Evolutionary conservation across 768 basidiomycete genomes (phyloP), one percentile per base, ranked within the genome.

Genomic region (Phanerochaete carnosa): DNA sequence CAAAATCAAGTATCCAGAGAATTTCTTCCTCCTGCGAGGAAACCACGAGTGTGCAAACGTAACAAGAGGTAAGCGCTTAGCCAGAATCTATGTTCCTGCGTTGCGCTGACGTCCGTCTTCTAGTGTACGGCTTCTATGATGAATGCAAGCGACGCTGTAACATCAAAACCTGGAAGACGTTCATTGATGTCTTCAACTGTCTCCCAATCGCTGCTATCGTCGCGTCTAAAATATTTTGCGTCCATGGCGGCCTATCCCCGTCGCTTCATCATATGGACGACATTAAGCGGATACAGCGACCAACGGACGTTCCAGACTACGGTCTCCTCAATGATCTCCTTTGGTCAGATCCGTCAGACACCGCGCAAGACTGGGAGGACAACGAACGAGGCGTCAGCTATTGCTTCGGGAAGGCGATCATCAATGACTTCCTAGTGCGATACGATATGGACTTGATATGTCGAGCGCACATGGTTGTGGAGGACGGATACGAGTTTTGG

Each of bases 31-130:
- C 39, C 77, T 99, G 56, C 84, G 97, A 69, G 97, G 97, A 45
- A 99, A 99, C 74, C 97, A 99, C 74, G 97, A 99, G 79, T 98
- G 96, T 71, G 97, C 97, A 50, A 98, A 98, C 70, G 97, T 99
- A 57, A 99, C 97, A 57, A 82, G 97, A 87, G 96, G 95, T 95
- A 63, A 64, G 90, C 74, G 51, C 39, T 49, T 30, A 51, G 29
- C 22, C 56, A 15, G n/a, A 58, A 47, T 56, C 26, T 59, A 57
- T 61, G 28, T 59, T 51, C 47, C 39, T 46, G 43, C 54, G 37
- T 33, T 35, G 30, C 26, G 30, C 61, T 60, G 39, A 57, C 30
- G 45, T 62, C 51, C 22, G n/a, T 3, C 33, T 33, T 43, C 39
- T 70, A 98, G 97, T 98, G 23, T 99, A 99, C 69, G 97, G 97